These are phyloP conservation scores for Camellia sinensis DNA, from an alignment of 148 eudicot species.

Conservation along the genomic window DNA sequence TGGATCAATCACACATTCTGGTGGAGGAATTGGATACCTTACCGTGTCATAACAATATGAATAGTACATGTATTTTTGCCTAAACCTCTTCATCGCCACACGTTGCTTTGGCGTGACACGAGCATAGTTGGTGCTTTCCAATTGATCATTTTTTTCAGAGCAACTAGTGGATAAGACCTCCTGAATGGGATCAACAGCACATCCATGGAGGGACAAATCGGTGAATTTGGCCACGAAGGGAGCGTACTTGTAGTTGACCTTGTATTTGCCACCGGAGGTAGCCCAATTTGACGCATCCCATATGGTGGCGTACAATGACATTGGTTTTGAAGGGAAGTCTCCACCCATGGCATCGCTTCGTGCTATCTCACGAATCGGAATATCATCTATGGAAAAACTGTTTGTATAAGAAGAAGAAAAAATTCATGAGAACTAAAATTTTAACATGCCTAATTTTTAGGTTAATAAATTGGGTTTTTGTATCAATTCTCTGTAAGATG, in stretches of 20 bases:
- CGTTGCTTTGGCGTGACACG: conserved; percentile 26
- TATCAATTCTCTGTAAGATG: too few species aligned
- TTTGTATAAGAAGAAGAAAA: background rate
- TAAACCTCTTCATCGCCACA: conserved; percentile 38
- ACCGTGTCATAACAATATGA: conserved; percentile 48
- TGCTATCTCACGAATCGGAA: conserved; percentile 48
- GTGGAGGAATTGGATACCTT: conserved; percentile 35
- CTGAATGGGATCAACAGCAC: conserved; percentile 34
- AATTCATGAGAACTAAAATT: background rate
- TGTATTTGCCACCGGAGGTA: conserved; percentile 55
- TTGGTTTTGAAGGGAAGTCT: conserved; percentile 56
- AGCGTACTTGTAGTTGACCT: conserved; percentile 52
- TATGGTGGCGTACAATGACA: conserved; percentile 55
- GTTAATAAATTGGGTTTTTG: too few species aligned
- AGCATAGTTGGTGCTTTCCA: conserved; percentile 13
- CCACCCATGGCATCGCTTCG: conserved; percentile 44
- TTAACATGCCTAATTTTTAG: background rate
- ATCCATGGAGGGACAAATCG: conserved; percentile 42
- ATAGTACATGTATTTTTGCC: conserved; percentile 40
- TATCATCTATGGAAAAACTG: conserved; percentile 52
- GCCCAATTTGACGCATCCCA: conserved; percentile 68
- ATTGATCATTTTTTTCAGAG: conserved; percentile 16
- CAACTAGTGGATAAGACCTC: conserved; percentile 20
- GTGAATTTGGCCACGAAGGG: conserved; percentile 50
- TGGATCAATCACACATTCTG: conserved; percentile 52